phyloP scores from a whole-genome alignment of 148 eudicot genomes.

The Simmondsia chinensis region DNA sequence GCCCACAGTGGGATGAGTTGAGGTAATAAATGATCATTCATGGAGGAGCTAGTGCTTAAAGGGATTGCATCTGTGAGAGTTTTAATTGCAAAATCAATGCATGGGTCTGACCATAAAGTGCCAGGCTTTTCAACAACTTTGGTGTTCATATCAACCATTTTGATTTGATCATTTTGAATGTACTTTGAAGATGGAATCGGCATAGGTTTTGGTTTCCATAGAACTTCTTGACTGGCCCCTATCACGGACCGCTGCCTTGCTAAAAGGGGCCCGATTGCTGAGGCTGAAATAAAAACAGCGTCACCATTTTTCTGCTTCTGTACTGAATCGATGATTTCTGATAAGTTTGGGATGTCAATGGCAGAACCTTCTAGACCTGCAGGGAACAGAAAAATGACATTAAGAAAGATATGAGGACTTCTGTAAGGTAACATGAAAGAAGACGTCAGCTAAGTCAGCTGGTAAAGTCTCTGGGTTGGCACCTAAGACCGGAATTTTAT shows the following conservation, averaged over 20 bases:
- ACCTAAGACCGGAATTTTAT: too few relatives aligned
- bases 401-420: not conserved
- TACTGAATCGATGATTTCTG: conserved; percentile 27
- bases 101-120: conserved; percentile 57
- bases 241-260: conserved; percentile 15
- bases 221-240: not conserved
- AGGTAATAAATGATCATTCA: too few relatives aligned
- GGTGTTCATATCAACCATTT: conserved; percentile 1
- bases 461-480: too few relatives aligned
- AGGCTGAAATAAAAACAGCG: conserved; percentile 21
- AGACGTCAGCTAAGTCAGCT: too few relatives aligned
- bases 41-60: too few relatives aligned
- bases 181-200: too few relatives aligned
- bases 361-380: conserved; percentile 25
- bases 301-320: conserved; percentile 21
- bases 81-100: conserved; percentile 83
- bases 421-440: too few relatives aligned
- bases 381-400: conserved; percentile 5
- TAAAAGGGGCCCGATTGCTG: conserved; percentile 22
- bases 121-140: conserved; percentile 16
- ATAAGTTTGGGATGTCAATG: conserved; percentile 16
- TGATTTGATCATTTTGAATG: conserved; percentile 4
- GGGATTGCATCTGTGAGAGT: conserved; percentile 55
- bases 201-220: too few relatives aligned
- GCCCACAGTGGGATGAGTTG: too few relatives aligned